Base-by-base conservation (phyloP, 805 yeast genomes). In the Millerozyma acaciae region DNA sequence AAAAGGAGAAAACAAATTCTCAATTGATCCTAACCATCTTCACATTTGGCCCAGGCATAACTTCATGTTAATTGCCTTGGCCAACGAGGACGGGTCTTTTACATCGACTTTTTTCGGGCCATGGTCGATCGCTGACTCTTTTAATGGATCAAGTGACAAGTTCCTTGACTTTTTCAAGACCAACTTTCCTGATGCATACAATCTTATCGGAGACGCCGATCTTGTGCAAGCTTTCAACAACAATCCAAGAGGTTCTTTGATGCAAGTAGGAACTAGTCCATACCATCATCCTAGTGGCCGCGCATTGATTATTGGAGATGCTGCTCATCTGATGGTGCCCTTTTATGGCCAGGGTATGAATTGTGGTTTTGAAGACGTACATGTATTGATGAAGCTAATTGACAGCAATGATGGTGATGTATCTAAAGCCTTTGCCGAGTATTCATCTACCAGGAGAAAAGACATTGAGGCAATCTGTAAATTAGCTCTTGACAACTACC, bases 311-410 rank as follows among this genome's bases (percentile, higher is more conserved):
- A 60, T 89, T 18, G 97, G 97, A 5, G 97, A 89, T 55, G 95
- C 97, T 1, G 95, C 97, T 0, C 97, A 89, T 60, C 78, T 93
- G 18, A 89, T 88, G 96, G 97, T 89, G 5, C 97, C 97, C n/a
- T 89, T 89, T 56, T 89, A 88, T 52, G 97, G 97, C 7, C 97
- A 89, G 56, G 97, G 97, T 4, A 83, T 89, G 90, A 89, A 89
- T 56, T 85, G 95, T 53, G 97, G 97, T 1, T 83, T 89, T 55
- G 97, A 89, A 57, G 97, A 90, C 47, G 89, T 89, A 15, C 65
- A 78, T 37, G 76, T 80, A 1, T 60, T 89, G 33, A 62, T 83
- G 61, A 68, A 73, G 27, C 51, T 80, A 16, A 46, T 64, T 8
- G 68, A 59, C 16, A 20, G 27, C 6, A 35, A 39, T 8, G 38